Percentiles rank a stretch among this genome's conserved stretches.
phyloP scores from a whole-genome alignment of 805 yeast species.

The Blastobotrys parvus region DNA sequence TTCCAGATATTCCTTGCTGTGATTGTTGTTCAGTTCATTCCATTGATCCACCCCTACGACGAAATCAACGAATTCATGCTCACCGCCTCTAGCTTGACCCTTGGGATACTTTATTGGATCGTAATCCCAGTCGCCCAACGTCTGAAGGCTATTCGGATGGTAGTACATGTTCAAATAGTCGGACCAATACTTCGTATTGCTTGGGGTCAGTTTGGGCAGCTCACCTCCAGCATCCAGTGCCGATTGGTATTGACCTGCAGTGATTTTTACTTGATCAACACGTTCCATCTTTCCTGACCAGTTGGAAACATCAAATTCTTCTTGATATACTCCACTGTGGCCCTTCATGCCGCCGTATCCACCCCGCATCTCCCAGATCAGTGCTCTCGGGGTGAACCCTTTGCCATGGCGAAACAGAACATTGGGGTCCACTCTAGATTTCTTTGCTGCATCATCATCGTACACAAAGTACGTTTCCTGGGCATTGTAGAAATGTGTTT shows the following conservation, averaged over 20 bases:
- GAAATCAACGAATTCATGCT: slow-evolving; percentile 19
- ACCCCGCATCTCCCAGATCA: slow-evolving; percentile 71
- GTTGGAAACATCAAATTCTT: background rate
- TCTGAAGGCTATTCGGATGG: slow-evolving; percentile 50
- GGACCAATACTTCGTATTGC: slow-evolving; percentile 62
- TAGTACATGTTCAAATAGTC: slow-evolving; percentile 65
- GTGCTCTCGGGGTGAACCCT: slow-evolving; percentile 71
- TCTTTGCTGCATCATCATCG: slow-evolving; percentile 20
- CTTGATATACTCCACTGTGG: slow-evolving; percentile 8
- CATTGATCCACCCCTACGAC: slow-evolving; percentile 58
- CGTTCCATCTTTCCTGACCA: slow-evolving; percentile 11
- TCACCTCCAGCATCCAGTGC: slow-evolving; percentile 45
- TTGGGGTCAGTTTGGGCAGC: slow-evolving; percentile 25
- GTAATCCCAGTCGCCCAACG: slow-evolving; percentile 52
- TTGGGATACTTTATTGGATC: slow-evolving; percentile 30
- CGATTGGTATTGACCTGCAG: slow-evolving; percentile 53
- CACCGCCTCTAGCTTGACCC: slow-evolving; percentile 28
- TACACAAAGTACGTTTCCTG: slow-evolving; percentile 65
- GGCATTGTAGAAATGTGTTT: slow-evolving; percentile 71
- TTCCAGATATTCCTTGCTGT: slow-evolving; percentile 43
- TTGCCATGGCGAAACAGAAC: slow-evolving; percentile 41
- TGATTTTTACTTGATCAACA: slow-evolving; percentile 30
- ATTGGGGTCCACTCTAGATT: slow-evolving; percentile 35
- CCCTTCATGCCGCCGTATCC: slow-evolving; percentile 59
- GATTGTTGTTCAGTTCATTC: slow-evolving; percentile 28